Evolutionary conservation across 768 basidiomycete genomes (phyloP).

Genomic region (Calocybe indica): DNA sequence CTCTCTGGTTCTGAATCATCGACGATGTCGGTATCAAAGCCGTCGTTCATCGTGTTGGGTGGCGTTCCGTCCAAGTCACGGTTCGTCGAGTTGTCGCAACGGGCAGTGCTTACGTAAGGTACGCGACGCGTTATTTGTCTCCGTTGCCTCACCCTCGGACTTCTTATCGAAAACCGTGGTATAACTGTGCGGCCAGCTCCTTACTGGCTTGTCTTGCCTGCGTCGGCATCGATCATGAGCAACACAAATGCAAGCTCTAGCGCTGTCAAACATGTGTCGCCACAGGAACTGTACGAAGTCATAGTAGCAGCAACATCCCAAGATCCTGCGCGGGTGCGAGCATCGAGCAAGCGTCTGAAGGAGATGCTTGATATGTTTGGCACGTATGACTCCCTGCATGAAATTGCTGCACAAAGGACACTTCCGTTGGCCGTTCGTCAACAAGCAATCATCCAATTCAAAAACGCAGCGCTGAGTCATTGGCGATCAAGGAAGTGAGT

Average conservation of each 20-base stretch:
- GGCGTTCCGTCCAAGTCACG: not conserved
- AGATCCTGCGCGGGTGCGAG: slow-evolving; percentile 48
- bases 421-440: slow-evolving; percentile 66
- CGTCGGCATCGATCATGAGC: too few species aligned
- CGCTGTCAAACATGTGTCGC: slow-evolving; percentile 39
- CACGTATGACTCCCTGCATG: slow-evolving; percentile 63
- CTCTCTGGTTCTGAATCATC: slow-evolving; percentile 74
- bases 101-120: slow-evolving; percentile 5
- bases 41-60: slow-evolving; percentile 1
- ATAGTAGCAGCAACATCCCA: slow-evolving; percentile 70
- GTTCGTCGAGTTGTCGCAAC: slow-evolving; percentile 11
- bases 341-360: slow-evolving; percentile 56
- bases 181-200: not conserved
- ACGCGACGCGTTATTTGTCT: slow-evolving; percentile 44
- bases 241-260: too few species aligned
- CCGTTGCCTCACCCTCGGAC: slow-evolving; percentile 16
- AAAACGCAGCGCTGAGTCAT: slow-evolving; percentile 67
- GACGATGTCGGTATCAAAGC: slow-evolving; percentile 33
- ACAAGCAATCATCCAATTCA: slow-evolving; percentile 85
- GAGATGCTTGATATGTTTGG: slow-evolving; percentile 63
- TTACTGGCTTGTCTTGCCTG: too few species aligned
- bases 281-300: slow-evolving; percentile 61
- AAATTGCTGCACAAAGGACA: slow-evolving; percentile 58
- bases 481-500: slow-evolving; percentile 77
- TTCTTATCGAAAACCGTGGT: not conserved